A percentile compares a stretch with the other conserved stretches of the same genome.
Conservation (phyloP, 139 green algal genomes). For the Coccomyxa sp. region DNA sequence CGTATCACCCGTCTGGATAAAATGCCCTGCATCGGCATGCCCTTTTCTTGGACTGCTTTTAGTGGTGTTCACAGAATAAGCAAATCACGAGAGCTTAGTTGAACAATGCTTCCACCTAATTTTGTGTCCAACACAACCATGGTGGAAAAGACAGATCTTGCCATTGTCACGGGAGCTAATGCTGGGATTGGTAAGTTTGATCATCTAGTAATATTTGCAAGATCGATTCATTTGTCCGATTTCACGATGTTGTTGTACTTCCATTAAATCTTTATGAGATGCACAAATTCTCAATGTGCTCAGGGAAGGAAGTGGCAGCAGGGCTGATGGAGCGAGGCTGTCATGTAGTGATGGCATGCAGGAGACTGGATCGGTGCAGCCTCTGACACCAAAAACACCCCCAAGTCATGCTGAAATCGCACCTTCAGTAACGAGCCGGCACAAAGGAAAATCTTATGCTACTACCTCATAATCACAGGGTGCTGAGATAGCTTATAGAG, state of each 20-base stretch:
- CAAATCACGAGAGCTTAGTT: too few relatives aligned
- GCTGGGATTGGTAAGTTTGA: slow-evolving; percentile 39
- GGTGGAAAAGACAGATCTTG: slow-evolving; percentile 6
- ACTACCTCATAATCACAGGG: neutral
- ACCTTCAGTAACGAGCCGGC: neutral
- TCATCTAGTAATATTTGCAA: neutral
- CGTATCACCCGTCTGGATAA: too few relatives aligned
- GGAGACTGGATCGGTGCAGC: slow-evolving; percentile 18
- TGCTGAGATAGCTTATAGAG: neutral
- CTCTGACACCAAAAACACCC: neutral
- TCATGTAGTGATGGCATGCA: slow-evolving; percentile 59
- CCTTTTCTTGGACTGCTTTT: too few relatives aligned
- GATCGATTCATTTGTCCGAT: neutral
- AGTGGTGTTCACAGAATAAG: too few relatives aligned
- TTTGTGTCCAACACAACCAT: too few relatives aligned
- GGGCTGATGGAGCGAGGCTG: slow-evolving; percentile 47
- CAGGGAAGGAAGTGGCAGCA: slow-evolving; percentile 45
- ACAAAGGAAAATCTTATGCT: neutral
- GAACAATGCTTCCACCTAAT: too few relatives aligned
- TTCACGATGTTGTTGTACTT: neutral
- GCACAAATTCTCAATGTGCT: neutral
- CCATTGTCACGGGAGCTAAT: slow-evolving; percentile 53
- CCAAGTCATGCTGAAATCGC: neutral
- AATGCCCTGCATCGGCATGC: too few relatives aligned
- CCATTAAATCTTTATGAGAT: neutral